These are phyloP conservation scores for Marsdenia floribunda DNA, from an alignment of 257 asterid species.

Conservation along the genomic window DNA sequence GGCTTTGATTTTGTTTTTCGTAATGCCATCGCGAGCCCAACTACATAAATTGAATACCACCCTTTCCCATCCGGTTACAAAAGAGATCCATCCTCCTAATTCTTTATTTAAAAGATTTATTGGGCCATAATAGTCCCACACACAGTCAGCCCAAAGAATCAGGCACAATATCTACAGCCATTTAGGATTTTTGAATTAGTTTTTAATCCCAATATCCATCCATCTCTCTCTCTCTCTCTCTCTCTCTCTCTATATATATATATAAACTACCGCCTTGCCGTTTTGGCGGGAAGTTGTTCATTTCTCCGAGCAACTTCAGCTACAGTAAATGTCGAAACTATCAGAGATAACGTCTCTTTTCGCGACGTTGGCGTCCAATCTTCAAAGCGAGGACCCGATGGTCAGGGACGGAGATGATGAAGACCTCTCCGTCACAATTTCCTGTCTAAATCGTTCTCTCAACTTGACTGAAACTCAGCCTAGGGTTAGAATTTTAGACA, in stretches of 20 bases:
- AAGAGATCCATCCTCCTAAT: no score
- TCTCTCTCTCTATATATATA: no score
- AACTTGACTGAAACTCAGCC: slow-evolving; percentile 44
- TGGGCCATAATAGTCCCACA: not conserved
- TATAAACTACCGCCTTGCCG: not conserved
- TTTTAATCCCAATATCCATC: not conserved
- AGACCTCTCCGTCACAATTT: slow-evolving; percentile 27
- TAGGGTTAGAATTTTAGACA: slow-evolving; percentile 46
- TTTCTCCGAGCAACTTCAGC: not conserved
- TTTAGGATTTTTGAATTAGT: not conserved
- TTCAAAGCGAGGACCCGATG: slow-evolving; percentile 30
- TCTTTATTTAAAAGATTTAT: not conserved
- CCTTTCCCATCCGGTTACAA: no score
- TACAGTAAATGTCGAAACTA: slow-evolving; percentile 28
- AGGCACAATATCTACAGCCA: not conserved
- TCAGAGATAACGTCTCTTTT: slow-evolving; percentile 49
- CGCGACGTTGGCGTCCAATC: slow-evolving; percentile 49
- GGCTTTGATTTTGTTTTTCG: no score
- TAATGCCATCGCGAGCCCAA: no score
- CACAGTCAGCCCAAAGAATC: slow-evolving; percentile 5
- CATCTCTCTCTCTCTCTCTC: no score
- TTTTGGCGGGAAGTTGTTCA: slow-evolving; percentile 30
- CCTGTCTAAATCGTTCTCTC: slow-evolving; percentile 56
- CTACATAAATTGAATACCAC: no score
- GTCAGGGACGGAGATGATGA: slow-evolving; percentile 20